Percentiles rank a stretch among this genome's conserved stretches.
Evolutionary conservation across 345 rosid species (phyloP).

Genomic region (Geranium brycei): DNA sequence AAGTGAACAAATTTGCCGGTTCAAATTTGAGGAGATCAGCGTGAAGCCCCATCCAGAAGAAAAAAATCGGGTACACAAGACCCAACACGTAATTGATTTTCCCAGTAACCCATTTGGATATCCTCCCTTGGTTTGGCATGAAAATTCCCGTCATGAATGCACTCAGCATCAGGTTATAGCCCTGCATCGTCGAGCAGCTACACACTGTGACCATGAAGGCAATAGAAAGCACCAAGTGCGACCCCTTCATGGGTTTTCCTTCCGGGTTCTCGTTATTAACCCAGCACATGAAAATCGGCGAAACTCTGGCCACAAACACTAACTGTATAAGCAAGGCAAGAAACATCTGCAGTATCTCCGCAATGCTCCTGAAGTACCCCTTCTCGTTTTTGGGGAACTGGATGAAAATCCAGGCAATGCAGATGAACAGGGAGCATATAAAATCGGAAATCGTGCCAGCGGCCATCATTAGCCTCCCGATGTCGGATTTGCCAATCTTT

Average conservation of each 20-base stretch:
- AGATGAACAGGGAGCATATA: slow-evolving; percentile 45
- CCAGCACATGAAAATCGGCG: slow-evolving; percentile 76
- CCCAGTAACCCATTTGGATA: slow-evolving; percentile 82
- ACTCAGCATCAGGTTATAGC: slow-evolving; percentile 57
- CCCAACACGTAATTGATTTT: slow-evolving; percentile 60
- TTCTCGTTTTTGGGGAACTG: slow-evolving; percentile 13
- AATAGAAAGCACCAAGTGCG: slow-evolving; percentile 72
- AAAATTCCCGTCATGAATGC: slow-evolving; percentile 86
- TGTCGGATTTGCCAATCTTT: slow-evolving; percentile 80
- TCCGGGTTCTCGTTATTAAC: slow-evolving; percentile 92
- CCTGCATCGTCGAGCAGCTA: slow-evolving; percentile 46
- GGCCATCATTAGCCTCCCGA: slow-evolving; percentile 64
- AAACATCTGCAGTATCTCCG: slow-evolving; percentile 22
- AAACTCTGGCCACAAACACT: slow-evolving; percentile 41
- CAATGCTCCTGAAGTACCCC: slow-evolving; percentile 13
- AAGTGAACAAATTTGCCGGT: slow-evolving; percentile 21
- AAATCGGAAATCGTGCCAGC: slow-evolving; percentile 79
- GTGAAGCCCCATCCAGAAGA: slow-evolving; percentile 71
- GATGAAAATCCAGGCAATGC: slow-evolving; percentile 32
- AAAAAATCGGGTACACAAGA: slow-evolving; percentile 71
- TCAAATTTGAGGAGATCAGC: slow-evolving; percentile 31
- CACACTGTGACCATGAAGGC: slow-evolving; percentile 69
- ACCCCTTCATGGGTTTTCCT: slow-evolving; percentile 87
- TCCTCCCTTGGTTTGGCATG: slow-evolving; percentile 68
- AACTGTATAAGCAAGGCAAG: slow-evolving; percentile 48